Evolutionary conservation across 1,139 yeast genomes (phyloP), one percentile per base, ranked within the genome.

Genomic region (Protomyces inundatus): DNA sequence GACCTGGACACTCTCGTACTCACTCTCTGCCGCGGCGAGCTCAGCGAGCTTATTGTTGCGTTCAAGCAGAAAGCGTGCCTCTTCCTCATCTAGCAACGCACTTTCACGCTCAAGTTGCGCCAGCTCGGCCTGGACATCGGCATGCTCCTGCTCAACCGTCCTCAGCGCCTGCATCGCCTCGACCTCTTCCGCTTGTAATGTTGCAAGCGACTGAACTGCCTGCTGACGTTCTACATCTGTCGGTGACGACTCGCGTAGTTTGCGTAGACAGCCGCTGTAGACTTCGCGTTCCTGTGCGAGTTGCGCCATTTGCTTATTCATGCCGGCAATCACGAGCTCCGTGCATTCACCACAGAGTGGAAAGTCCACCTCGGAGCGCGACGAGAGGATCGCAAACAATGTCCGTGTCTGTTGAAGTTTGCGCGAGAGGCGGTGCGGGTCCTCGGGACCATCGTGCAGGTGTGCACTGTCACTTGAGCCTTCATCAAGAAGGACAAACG

Each of bases 301-400:
- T 66, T 85, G 89, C 66, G 88, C 93, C 72, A 87, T 88, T 69
- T 86, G 86, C 34, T 78, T 74, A 70, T 85, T 86, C 73, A 90
- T 80, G 66, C 85, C 86, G n/a, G 82, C 85, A 3, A 87, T 79
- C 12, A 60, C 34, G 23, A 48, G 48, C 14, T 60, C 64, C 12
- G 64, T 88, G 73, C 98, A 93, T 59, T 91, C 98, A 40, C 80
- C 80, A 70, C 98, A 91, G 14, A 95, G 83, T 0, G 98, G 98
- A 71, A 88, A 84, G 68, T 89, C 95, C n/a, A 91, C 81, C 66
- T 86, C 90, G 62, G 87, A 86, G 67, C 86, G 86, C 7, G 84
- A 84, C 35, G 82, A 85, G 69, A 83, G 79, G 1, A 88, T 80
- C 68, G 85, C 86, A 70, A 84, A 85, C 6, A 90, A 79, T n/a